Conservation (phyloP, 345 rosid genomes). For the Excoecaria cochinchinensis region DNA sequence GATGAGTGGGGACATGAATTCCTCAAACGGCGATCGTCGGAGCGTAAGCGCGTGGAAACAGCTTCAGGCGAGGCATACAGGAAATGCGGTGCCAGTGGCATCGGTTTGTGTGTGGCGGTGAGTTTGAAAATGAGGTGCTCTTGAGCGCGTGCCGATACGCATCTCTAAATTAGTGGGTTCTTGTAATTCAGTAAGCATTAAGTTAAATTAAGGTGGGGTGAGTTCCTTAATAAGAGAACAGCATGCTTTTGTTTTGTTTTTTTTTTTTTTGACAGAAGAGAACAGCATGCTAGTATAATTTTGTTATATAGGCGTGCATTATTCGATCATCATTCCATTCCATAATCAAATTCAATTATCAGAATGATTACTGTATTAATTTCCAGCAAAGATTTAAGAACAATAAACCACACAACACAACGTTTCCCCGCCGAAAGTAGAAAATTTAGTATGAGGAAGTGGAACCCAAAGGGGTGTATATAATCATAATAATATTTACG, state of each 20-base stretch:
- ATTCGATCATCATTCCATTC: background rate
- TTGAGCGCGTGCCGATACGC: too few relatives aligned
- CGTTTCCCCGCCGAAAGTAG: background rate
- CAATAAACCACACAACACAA: background rate
- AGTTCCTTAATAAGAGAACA: background rate
- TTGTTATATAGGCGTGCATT: slow-evolving; percentile 3
- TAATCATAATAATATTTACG: too few relatives aligned
- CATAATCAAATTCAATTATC: background rate
- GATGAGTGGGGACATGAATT: background rate
- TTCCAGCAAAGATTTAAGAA: background rate
- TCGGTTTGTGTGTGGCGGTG: slow-evolving; percentile 29
- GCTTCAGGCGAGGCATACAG: background rate
- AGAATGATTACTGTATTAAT: background rate
- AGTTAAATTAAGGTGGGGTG: too few relatives aligned
- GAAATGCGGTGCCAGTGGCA: slow-evolving; percentile 13
- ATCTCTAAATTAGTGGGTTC: too few relatives aligned
- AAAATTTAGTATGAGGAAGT: too few relatives aligned
- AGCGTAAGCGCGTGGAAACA: background rate
- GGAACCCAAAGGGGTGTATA: too few relatives aligned
- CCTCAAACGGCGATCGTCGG: too few relatives aligned
- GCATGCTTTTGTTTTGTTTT: background rate
- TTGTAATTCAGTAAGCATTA: too few relatives aligned
- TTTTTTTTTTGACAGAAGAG: background rate
- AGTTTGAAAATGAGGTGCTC: slow-evolving; percentile 25
- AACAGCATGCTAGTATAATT: background rate